phyloP scores from a whole-genome alignment of 148 eudicot genomes.

The Nepenthes gracilis region DNA sequence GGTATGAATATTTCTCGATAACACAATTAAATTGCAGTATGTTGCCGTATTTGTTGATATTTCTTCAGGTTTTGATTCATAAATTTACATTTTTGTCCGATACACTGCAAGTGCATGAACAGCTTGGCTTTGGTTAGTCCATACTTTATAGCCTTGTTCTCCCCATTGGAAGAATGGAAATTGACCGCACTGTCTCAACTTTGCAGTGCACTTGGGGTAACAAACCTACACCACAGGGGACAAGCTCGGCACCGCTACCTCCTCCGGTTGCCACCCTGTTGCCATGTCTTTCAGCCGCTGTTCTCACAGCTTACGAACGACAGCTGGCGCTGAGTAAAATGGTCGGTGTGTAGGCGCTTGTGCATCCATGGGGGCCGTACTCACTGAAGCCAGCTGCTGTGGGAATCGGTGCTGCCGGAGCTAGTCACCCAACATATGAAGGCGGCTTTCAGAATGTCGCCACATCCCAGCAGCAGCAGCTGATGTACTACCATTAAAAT shows the following conservation, averaged over 20 bases:
- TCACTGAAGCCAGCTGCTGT: conserved; percentile 15
- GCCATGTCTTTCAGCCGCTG: conserved; percentile 36
- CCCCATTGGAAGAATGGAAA: too few relatives aligned
- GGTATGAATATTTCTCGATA: too few relatives aligned
- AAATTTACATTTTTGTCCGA: too few relatives aligned
- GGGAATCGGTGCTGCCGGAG: conserved; percentile 46
- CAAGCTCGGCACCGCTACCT: conserved; percentile 54
- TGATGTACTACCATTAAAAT: conserved; percentile 38
- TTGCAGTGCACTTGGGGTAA: conserved; percentile 82
- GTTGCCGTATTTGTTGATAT: too few relatives aligned
- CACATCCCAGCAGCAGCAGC: conserved; percentile 31
- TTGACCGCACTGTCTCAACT: background rate
- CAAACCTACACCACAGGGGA: conserved; percentile 69
- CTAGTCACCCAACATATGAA: conserved; percentile 46
- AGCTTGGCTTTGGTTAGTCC: too few relatives aligned
- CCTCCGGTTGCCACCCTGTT: conserved; percentile 43
- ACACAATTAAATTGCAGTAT: too few relatives aligned
- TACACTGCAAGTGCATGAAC: too few relatives aligned
- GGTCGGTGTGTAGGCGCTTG: conserved; percentile 40
- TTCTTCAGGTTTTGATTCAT: too few relatives aligned
- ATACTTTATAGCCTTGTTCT: too few relatives aligned
- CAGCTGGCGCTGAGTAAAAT: conserved; percentile 47
- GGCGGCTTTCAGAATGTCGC: conserved; percentile 45
- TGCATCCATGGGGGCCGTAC: conserved; percentile 42
- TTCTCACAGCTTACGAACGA: conserved; percentile 50